phyloP scores from a whole-genome alignment of 768 basidiomycete species.

The Brasilioporus rufonigricans region DNA sequence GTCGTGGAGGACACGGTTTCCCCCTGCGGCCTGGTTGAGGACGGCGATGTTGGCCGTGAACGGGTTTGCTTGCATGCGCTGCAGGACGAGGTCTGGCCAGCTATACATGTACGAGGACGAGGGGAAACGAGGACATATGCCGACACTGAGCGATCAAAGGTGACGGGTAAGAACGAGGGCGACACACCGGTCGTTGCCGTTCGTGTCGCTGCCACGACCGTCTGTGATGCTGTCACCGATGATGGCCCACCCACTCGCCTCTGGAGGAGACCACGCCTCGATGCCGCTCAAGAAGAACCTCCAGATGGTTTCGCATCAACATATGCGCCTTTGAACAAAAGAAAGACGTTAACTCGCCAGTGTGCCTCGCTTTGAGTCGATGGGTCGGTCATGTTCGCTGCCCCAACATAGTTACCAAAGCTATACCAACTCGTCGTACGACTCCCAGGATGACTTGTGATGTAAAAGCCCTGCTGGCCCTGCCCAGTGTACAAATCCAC shows the following conservation, averaged over 20 bases:
- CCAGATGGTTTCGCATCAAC: slow-evolving; percentile 7
- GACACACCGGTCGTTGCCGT: slow-evolving; percentile 3
- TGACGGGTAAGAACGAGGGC: neutral
- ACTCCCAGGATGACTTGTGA: slow-evolving; percentile 1
- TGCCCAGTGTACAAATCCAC: slow-evolving; percentile 2
- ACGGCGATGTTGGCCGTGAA: neutral
- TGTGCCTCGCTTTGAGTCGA: neutral
- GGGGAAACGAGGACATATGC: neutral
- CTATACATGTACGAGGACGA: neutral
- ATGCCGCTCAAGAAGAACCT: slow-evolving; percentile 7
- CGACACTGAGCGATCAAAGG: neutral
- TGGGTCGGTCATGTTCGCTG: slow-evolving; percentile 14
- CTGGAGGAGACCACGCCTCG: slow-evolving; percentile 2
- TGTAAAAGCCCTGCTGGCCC: neutral
- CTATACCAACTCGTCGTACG: slow-evolving; percentile 4
- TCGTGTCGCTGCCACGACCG: slow-evolving; percentile 1
- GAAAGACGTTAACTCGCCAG: neutral
- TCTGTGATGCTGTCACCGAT: slow-evolving; percentile 8
- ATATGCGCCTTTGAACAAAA: neutral
- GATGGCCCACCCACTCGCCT: neutral
- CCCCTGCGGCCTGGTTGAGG: neutral
- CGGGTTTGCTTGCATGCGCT: slow-evolving; percentile 2
- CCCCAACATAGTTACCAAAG: slow-evolving; percentile 3
- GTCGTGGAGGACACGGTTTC: slow-evolving; percentile 1
- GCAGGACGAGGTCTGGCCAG: slow-evolving; percentile 2